These are phyloP conservation scores for Hypericum perforatum DNA, from an alignment of 345 rosid species.

Conservation along the genomic window DNA sequence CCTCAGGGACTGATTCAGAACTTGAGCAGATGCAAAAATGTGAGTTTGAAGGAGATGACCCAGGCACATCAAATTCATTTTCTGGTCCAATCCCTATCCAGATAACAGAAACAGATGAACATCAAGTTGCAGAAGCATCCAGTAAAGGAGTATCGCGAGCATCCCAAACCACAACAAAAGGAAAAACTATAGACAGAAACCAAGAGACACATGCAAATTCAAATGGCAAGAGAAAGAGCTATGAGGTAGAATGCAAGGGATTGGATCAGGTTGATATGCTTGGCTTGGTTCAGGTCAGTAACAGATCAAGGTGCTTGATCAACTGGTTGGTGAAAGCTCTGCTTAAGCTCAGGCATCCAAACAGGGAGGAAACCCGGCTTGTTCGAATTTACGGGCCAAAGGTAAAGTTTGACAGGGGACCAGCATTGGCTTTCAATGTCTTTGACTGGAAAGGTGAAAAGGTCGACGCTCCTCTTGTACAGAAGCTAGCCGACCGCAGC, in stretches of 20 bases:
- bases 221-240: background rate
- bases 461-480: conserved; percentile 68
- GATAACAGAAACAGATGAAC: conserved; percentile 19
- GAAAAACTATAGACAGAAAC: conserved; percentile 8
- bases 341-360: conserved; percentile 70
- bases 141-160: conserved; percentile 12
- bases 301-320: conserved; percentile 72
- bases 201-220: conserved; percentile 10
- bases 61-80: conserved; percentile 31
- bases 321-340: conserved; percentile 85
- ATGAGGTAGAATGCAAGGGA: conserved; percentile 43
- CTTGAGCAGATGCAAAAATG: conserved; percentile 13
- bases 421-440: conserved; percentile 77
- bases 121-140: conserved; percentile 16
- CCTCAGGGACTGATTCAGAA: conserved; percentile 26
- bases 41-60: conserved; percentile 16
- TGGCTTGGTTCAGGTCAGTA: conserved; percentile 48
- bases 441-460: conserved; percentile 79
- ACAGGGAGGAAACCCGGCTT: conserved; percentile 34
- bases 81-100: conserved; percentile 32
- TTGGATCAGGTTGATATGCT: conserved; percentile 70
- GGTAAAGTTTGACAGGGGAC: conserved; percentile 69
- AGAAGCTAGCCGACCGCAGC: conserved; percentile 74
- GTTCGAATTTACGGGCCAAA: conserved; percentile 81
- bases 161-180: conserved; percentile 9